These are phyloP conservation scores for Phaffia tasmanica DNA, from an alignment of 768 basidiomycete species.

Conservation along the genomic window DNA sequence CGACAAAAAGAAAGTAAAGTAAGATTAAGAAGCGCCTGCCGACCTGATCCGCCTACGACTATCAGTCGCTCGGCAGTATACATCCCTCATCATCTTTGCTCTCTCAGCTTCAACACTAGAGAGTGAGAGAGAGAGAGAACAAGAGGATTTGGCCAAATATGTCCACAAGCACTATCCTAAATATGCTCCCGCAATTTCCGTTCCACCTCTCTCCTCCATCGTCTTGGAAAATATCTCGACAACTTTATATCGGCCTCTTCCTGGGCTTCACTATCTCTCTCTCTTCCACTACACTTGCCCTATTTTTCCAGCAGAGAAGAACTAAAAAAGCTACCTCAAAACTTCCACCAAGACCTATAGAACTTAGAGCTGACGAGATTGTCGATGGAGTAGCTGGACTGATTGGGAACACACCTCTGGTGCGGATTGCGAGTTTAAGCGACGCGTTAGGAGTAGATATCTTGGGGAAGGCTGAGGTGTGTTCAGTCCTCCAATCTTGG, in stretches of 20 bases:
- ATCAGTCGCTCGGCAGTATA: no score
- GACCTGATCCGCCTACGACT: no score
- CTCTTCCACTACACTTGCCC: constrained; percentile 54
- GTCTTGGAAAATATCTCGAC: constrained; percentile 10
- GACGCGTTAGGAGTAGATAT: constrained; percentile 86
- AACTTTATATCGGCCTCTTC: constrained; percentile 45
- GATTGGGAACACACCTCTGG: constrained; percentile 87
- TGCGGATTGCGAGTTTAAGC: constrained; percentile 83
- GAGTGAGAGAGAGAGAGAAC: no score
- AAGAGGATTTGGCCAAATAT: no score
- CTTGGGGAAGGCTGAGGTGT: constrained; percentile 86
- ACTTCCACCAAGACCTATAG: constrained; percentile 35
- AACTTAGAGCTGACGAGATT: constrained; percentile 55
- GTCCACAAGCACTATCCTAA: constrained; percentile 1
- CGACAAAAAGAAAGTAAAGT: no score
- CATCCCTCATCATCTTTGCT: no score
- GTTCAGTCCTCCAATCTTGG: constrained; percentile 20
- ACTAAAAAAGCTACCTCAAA: constrained; percentile 33
- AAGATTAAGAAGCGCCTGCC: no score
- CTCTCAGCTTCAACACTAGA: no score
- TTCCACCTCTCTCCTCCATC: constrained; percentile 15
- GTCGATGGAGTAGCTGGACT: constrained; percentile 65
- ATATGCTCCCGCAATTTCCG: constrained; percentile 1
- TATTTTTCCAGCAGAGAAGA: constrained; percentile 47
- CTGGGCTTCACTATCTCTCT: constrained; percentile 67